Evolutionary conservation across 2,329 filamentous ascomycete species (phyloP), one percentile per base, ranked within the genome.

Genomic region (Aureobasidium sp.): DNA sequence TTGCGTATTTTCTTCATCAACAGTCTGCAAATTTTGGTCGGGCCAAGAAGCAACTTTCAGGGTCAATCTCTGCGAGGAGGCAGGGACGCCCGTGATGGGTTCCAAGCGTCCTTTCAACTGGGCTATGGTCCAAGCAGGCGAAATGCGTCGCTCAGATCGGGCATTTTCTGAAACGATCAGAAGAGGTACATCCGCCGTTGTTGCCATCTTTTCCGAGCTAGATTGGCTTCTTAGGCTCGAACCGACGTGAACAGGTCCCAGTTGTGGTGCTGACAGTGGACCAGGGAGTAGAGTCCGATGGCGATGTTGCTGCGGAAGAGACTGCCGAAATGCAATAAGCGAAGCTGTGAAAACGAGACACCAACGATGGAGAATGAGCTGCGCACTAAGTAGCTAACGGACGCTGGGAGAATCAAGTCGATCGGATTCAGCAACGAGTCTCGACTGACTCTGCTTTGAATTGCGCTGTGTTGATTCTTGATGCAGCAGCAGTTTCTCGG

Each of bases 71-170:
- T 97, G 94, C 63, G 82, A 86, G 34, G 82, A 83, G 11, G 92
- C 89, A 16, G 94, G 93, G 39, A 97, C 86, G 64, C 94, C 94
- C 1, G 93, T 97, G 76, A 97, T 87, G 64, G 91, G 88, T 76
- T 97, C 93, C 57, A 99, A 86, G 75, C 94, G 95, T 59, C 81
- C 77, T 78, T 93, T 96, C 69, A 97, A 83, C 69, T 90, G 86
- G 61, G 83, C 81, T 71, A 99, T 88, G 64, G 87, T 88, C 94
- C 94, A 99, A 67, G 92, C 88, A 15, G 93, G 93, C 30, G 90
- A 93, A 73, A 97, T 86, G 67, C 94, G 90, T 64, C 93, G 89
- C 77, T 99, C 94, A 57, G 91, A 92, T 53, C 87, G 84, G 52
- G 88, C 82, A 74, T 88, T 89, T 64, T 90, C 86, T 55, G 89